Evolutionary conservation across 371 early-diverging fungal species (phyloP), one percentile per base, ranked within the genome.

Genomic region (Aphelidium insulamus): DNA sequence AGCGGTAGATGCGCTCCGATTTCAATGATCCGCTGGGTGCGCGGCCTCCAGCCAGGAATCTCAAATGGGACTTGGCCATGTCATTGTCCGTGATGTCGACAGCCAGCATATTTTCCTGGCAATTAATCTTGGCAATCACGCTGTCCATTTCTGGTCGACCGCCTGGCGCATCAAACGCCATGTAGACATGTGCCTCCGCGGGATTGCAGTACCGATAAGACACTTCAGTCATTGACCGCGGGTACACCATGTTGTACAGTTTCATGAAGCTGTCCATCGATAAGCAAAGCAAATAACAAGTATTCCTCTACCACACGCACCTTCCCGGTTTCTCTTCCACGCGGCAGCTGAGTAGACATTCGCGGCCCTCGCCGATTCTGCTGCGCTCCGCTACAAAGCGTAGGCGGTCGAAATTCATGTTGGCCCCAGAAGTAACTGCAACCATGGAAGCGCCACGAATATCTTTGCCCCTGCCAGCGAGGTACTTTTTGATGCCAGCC

Each of bases 401-500:
- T n/a, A 95, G 58, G 4, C 90, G 72, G 47, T 87, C 85, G 65
- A 91, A 95, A 56, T 91, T 85, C 72, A 91, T 90, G 55, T 95
- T 95, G 32, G 95, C 95, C 11, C 95, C 95, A 6, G 73, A 72
- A 25, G 76, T 57, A 35, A 88, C 66, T 5, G 80, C 73, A 3
- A 88, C 64, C 35, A 76, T 72, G 5, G 66, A 62, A 28, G 54
- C n/a, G n/a, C n/a, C 41, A 1, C 44, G 56, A 4, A 61, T 49
- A 5, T 52, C 49, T 19, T 57, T 33, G 30, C 52, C 46, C 28
- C 30, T 36, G 30, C 17, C 43, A 39, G 25, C 32, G n/a, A 74
- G 40, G 43, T 77, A 91, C 36, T 77, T 77, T 44, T 90, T 91
- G 36, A 64, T n/a, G n/a, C n/a, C 51, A 21, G 63, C 65, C 4